A percentile compares a stretch with the other conserved stretches of the same genome.
phyloP scores from a whole-genome alignment of 2,329 filamentous ascomycete species.

The Phaeosphaeriaceae sp. region DNA sequence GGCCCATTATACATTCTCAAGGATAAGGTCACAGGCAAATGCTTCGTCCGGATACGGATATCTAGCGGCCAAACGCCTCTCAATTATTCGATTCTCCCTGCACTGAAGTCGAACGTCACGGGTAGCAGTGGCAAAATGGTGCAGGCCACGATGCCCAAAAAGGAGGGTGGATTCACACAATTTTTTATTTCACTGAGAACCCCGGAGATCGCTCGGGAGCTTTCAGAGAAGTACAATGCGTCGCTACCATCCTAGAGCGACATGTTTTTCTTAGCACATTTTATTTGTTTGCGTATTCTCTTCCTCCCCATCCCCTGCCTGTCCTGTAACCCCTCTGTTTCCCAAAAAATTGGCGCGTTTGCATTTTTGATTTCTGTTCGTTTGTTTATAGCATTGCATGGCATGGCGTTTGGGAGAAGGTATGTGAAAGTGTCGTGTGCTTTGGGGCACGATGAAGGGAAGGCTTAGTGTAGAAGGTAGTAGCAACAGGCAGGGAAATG shows the following conservation, averaged over 20 bases:
- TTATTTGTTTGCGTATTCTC: background rate
- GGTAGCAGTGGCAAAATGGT: slow-evolving; percentile 41
- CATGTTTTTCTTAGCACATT: background rate
- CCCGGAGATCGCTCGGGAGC: slow-evolving; percentile 36
- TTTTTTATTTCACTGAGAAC: slow-evolving; percentile 38
- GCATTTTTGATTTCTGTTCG: slow-evolving; percentile 4
- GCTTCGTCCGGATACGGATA: slow-evolving; percentile 42
- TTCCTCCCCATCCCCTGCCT: slow-evolving; percentile 1
- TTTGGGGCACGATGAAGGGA: background rate
- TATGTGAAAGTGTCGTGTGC: too few relatives aligned
- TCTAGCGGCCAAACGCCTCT: slow-evolving; percentile 38
- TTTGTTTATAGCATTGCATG: slow-evolving; percentile 4
- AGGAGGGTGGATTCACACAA: slow-evolving; percentile 31
- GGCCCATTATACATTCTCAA: slow-evolving; percentile 47
- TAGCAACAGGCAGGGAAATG: background rate
- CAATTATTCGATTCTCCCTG: slow-evolving; percentile 41
- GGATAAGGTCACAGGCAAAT: slow-evolving; percentile 42
- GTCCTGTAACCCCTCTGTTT: slow-evolving; percentile 6
- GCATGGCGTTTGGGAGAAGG: background rate
- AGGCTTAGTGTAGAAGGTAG: background rate
- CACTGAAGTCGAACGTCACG: slow-evolving; percentile 28
- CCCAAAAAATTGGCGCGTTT: slow-evolving; percentile 20
- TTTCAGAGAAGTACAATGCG: slow-evolving; percentile 38
- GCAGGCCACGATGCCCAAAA: slow-evolving; percentile 26
- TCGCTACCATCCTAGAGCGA: slow-evolving; percentile 24